Evolutionary conservation across 2,329 filamentous ascomycete genomes (phyloP), one percentile per base, ranked within the genome.

Genomic region (Pseudogymnoascus sp.): DNA sequence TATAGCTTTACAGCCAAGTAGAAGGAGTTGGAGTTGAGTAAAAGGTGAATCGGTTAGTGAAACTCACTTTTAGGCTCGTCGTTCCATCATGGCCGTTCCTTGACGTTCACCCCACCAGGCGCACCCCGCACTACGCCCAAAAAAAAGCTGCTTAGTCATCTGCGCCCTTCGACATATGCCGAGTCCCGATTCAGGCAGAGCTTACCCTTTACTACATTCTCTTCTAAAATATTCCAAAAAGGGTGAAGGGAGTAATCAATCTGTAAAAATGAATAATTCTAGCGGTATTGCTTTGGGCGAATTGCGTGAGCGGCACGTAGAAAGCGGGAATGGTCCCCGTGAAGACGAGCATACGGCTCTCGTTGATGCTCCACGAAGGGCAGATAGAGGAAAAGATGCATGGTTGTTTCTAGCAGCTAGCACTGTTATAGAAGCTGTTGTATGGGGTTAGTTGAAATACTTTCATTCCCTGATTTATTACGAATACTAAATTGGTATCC

Each of bases 351-450:
- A 33, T 4, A 2, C 26, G 26, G 10, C n/a, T 0, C 29, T 33
- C 5, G 8, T 62, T 62, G 67, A 70, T 24, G 72, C 70, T 60
- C 67, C 71, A 7, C 76, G 79, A 1, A 74, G 71, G n/a, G 74
- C 74, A 2, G 81, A 83, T 67, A 70, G 73, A 10, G 81, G 80
- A 1, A 78, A 73, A 67, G 74, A 77, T 60, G 80, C 81, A 3
- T 82, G 79, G 76, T 63, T 81, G 1, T 79, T 82, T 59, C 69
- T 84, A 11, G 72, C 73, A 10, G 76, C 74, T 1, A 79, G 78
- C 66, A 82, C 81, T 65, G 69, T 81, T 57, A 73, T 84, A 9
- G 81, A 85, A 63, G 75, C 78, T 24, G 70, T 82, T 15, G 74
- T 82, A 26, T 84, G 79, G 81, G 80, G 79, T 79, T 65, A 64